phyloP scores from a whole-genome alignment of 345 rosid genomes.

The Corchorus capsularis region DNA sequence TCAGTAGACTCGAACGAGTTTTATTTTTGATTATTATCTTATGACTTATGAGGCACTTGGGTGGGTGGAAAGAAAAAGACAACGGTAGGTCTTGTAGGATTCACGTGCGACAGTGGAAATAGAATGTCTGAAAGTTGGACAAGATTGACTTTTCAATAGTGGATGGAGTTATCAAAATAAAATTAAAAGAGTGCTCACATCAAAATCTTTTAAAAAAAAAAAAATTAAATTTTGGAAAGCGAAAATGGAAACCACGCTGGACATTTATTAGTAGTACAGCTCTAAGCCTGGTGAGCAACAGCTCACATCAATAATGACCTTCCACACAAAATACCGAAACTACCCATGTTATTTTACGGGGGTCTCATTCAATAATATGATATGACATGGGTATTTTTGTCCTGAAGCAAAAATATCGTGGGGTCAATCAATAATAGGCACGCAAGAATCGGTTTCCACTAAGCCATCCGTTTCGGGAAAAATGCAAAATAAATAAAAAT shows the following conservation, averaged over 20 bases:
- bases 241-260: conserved; percentile 18
- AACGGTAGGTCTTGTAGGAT: conserved; percentile 6
- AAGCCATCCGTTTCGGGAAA: background rate
- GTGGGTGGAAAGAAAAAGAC: background rate
- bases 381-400: conserved; percentile 36
- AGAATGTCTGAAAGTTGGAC: conserved; percentile 8
- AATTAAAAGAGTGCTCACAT: background rate
- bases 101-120: background rate
- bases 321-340: conserved; percentile 18
- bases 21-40: background rate
- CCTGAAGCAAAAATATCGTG: background rate
- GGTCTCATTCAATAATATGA: background rate
- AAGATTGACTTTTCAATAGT: conserved; percentile 15
- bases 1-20: conserved; percentile 20
- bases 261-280: conserved; percentile 40
- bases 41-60: background rate
- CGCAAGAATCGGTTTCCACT: conserved; percentile 21
- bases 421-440: conserved; percentile 34
- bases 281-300: conserved; percentile 49
- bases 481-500: too few relatives aligned
- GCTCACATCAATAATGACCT: conserved; percentile 47
- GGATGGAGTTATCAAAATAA: background rate
- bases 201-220: background rate
- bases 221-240: too few relatives aligned
- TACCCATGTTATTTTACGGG: conserved; percentile 27